A percentile compares a stretch with the other conserved stretches of the same genome.
These are phyloP conservation scores for Auxenochlorella pyrenoidosa DNA, from an alignment of 139 green algal species.

Conservation along the genomic window DNA sequence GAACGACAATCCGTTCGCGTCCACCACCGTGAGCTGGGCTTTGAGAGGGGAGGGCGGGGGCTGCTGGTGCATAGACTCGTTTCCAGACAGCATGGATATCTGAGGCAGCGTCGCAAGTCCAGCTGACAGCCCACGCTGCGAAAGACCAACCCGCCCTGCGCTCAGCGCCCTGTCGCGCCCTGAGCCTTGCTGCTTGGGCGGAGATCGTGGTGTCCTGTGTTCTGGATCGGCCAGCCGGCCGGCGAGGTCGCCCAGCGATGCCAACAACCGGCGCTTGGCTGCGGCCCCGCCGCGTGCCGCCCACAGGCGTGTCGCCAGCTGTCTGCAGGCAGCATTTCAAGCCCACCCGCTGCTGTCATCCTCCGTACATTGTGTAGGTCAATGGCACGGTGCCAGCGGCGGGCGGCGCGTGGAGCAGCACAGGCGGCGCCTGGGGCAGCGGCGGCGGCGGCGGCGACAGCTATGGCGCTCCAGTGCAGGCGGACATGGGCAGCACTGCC, in stretches of 20 bases:
- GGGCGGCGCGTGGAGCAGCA: conserved; percentile 21
- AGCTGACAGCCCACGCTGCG: not conserved
- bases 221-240: no score
- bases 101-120: not conserved
- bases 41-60: no score
- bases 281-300: not conserved
- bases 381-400: conserved; percentile 35
- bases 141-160: not conserved
- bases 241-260: no score
- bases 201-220: not conserved
- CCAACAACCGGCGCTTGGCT: not conserved
- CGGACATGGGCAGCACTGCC: not conserved
- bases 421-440: conserved; percentile 25
- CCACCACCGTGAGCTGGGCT: conserved; percentile 3
- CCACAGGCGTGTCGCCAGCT: no score
- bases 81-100: no score
- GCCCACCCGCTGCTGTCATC: not conserved
- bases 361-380: not conserved
- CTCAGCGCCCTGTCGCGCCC: not conserved
- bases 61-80: no score
- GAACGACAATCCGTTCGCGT: conserved; percentile 46
- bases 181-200: not conserved
- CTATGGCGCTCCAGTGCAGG: not conserved
- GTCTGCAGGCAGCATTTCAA: not conserved
- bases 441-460: not conserved